Conservation (phyloP, 352 stramenopile genomes). For the Pythium coloratum region DNA sequence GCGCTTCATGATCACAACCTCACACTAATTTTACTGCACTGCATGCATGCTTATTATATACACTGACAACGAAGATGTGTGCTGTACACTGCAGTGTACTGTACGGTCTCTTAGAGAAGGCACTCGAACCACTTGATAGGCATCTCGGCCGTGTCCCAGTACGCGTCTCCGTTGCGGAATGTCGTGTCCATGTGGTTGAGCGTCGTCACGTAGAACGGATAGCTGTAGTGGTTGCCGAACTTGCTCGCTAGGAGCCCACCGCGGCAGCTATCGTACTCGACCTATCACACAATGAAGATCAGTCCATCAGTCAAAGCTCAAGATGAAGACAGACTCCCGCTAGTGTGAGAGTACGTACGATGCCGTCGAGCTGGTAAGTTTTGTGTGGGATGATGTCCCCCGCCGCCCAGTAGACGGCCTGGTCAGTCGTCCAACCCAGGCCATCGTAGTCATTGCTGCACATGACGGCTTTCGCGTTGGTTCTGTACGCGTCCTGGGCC, state of each 20-base stretch:
- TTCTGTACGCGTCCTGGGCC: constrained; percentile 32
- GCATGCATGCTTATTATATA: no score
- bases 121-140: constrained; percentile 77
- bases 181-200: constrained; percentile 69
- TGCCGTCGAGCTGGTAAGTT: constrained; percentile 51
- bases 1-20: no score
- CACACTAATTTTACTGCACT: no score
- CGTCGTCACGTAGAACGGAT: constrained; percentile 52
- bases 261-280: constrained; percentile 56
- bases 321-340: no score
- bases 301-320: no score
- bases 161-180: constrained; percentile 57
- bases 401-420: not conserved
- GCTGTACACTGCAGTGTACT: no score
- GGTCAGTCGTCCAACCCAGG: constrained; percentile 36
- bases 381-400: constrained; percentile 29
- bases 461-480: constrained; percentile 39
- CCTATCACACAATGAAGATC: no score
- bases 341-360: constrained; percentile 25
- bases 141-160: constrained; percentile 46
- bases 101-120: constrained; percentile 5
- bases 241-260: constrained; percentile 32
- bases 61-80: no score
- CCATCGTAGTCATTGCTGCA: constrained; percentile 42
- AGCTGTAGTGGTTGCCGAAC: constrained; percentile 39